phyloP scores from a whole-genome alignment of 2,329 filamentous ascomycete species.

The Calonectria fujianensis region DNA sequence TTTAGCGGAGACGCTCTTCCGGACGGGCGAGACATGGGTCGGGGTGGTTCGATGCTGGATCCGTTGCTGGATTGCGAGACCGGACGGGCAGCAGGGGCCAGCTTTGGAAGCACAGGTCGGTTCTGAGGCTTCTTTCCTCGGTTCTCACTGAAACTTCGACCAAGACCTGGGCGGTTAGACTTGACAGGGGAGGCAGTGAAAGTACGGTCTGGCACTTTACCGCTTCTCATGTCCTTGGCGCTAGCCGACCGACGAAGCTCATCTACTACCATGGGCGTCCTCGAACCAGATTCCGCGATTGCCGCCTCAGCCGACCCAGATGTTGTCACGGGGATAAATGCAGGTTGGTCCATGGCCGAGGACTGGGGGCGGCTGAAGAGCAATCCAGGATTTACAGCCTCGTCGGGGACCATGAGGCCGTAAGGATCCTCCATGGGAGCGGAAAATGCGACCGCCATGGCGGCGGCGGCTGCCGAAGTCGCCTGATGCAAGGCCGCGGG shows the following conservation, averaged over 20 bases:
- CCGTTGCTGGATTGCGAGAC: constrained; percentile 58
- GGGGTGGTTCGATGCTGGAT: constrained; percentile 57
- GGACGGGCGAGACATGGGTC: constrained; percentile 63
- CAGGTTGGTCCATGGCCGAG: constrained; percentile 64
- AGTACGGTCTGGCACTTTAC: constrained; percentile 64
- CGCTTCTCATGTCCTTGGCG: constrained; percentile 64
- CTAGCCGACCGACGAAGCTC: constrained; percentile 68
- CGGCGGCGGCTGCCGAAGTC: constrained; percentile 47
- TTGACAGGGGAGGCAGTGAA: constrained; percentile 72
- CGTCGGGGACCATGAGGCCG: constrained; percentile 65
- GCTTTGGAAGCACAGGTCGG: constrained; percentile 65
- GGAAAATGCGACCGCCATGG: constrained; percentile 66
- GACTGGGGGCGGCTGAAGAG: constrained; percentile 73
- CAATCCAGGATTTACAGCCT: constrained; percentile 76
- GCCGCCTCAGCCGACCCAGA: constrained; percentile 55
- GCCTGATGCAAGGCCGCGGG: constrained; percentile 60
- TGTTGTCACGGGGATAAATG: constrained; percentile 57
- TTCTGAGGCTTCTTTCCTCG: constrained; percentile 66
- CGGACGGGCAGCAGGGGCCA: constrained; percentile 68
- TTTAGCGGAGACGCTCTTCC: constrained; percentile 74
- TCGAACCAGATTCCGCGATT: constrained; percentile 53
- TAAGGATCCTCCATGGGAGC: constrained; percentile 71
- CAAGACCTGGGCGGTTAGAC: constrained; percentile 69
- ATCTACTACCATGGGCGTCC: constrained; percentile 54
- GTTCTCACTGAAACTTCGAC: constrained; percentile 73